phyloP scores from a whole-genome alignment of 2,329 filamentous ascomycete genomes.

The Penicillium polonicum region DNA sequence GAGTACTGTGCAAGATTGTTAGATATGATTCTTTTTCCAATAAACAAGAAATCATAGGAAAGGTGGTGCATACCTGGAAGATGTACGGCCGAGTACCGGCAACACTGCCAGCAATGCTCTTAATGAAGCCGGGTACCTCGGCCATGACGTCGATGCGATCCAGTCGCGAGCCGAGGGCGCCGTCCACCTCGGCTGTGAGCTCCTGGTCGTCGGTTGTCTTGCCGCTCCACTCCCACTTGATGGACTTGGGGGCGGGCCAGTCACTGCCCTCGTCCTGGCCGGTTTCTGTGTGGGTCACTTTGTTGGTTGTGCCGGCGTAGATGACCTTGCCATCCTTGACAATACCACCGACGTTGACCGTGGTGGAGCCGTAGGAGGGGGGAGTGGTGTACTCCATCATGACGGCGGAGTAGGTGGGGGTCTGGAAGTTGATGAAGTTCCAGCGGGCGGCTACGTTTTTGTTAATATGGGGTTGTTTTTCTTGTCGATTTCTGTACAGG shows the following conservation, averaged over 20 bases:
- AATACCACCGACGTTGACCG: constrained; percentile 79
- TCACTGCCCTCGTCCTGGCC: constrained; percentile 74
- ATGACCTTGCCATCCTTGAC: constrained; percentile 79
- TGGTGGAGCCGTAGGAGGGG: constrained; percentile 82
- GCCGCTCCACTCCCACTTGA: constrained; percentile 76
- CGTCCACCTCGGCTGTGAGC: constrained; percentile 68
- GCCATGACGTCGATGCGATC: constrained; percentile 96
- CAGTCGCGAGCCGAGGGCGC: constrained; percentile 64
- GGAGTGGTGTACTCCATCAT: constrained; percentile 97
- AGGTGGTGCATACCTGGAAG: constrained; percentile 68
- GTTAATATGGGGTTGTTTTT: not conserved
- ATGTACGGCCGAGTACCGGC: constrained; percentile 96
- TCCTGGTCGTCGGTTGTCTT: constrained; percentile 72
- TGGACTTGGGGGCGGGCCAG: constrained; percentile 81
- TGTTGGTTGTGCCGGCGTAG: constrained; percentile 65
- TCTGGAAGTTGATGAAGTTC: constrained; percentile 93
- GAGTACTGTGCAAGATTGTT: constrained; percentile 58
- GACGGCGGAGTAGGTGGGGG: constrained; percentile 78
- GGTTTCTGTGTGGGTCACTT: constrained; percentile 66
- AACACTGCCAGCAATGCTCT: constrained; percentile 83
- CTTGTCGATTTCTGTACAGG: not conserved
- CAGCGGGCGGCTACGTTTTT: constrained; percentile 65
- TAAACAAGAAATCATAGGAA: not conserved
- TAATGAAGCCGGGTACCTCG: constrained; percentile 92
- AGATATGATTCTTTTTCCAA: not conserved